These are phyloP conservation scores for Lactarius sanguifluus DNA, from an alignment of 768 basidiomycete genomes.

Conservation along the genomic window DNA sequence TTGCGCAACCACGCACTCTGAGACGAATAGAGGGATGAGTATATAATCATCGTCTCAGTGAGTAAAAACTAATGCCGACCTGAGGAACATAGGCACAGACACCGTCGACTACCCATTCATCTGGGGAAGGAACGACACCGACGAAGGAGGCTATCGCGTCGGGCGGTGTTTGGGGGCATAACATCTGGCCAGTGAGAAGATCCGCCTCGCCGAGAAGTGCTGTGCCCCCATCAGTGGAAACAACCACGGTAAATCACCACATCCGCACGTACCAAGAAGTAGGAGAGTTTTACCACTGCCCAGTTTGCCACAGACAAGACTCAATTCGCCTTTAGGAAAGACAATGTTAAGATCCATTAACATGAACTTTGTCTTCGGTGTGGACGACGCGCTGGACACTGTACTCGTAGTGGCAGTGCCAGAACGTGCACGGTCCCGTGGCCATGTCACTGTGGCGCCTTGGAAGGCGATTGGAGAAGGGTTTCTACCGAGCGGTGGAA, in stretches of 20 bases:
- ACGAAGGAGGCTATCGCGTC: slow-evolving; percentile 67
- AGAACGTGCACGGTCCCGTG: slow-evolving; percentile 60
- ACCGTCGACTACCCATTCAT: slow-evolving; percentile 75
- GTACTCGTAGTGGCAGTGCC: slow-evolving; percentile 38
- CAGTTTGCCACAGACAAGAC: slow-evolving; percentile 84
- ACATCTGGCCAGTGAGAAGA: slow-evolving; percentile 72
- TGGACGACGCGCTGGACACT: slow-evolving; percentile 58
- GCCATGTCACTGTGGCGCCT: slow-evolving; percentile 90
- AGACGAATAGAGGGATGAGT: slow-evolving; percentile 11
- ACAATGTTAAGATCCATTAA: slow-evolving; percentile 74
- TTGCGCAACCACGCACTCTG: slow-evolving; percentile 67
- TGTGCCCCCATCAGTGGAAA: slow-evolving; percentile 33
- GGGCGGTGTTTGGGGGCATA: slow-evolving; percentile 83
- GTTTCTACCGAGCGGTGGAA: slow-evolving; percentile 57
- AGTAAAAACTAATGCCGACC: slow-evolving; percentile 38
- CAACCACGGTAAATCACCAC: background rate
- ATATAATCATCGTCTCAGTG: slow-evolving; percentile 30
- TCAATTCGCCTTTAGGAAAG: slow-evolving; percentile 78
- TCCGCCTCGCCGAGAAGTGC: slow-evolving; percentile 89
- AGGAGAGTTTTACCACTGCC: slow-evolving; percentile 88
- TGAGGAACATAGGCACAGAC: slow-evolving; percentile 88
- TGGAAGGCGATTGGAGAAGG: slow-evolving; percentile 69
- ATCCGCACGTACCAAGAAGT: slow-evolving; percentile 52
- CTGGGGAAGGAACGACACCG: slow-evolving; percentile 42
- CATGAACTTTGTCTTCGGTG: slow-evolving; percentile 77